Evolutionary conservation across 805 yeast genomes (phyloP), one percentile per base, ranked within the genome.

Genomic region (Candida mattraensis): DNA sequence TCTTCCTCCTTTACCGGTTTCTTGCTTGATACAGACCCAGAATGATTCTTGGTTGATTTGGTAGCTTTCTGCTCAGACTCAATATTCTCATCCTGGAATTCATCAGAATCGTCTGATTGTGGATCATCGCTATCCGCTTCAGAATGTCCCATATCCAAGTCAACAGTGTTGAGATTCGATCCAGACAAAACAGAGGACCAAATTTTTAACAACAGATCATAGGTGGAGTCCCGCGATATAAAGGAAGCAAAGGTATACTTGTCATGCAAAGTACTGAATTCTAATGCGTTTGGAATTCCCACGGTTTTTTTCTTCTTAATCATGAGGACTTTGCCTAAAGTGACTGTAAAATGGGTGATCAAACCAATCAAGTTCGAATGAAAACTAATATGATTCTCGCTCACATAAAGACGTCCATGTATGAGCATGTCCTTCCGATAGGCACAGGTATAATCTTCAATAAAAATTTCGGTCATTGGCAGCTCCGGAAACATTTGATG

Each of bases 301-400:
- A 78, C 80, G 0, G 87, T 81, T 11, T 75, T 69, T 53, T 71
- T 76, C 56, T 81, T 82, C 43, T 78, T 83, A 14, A 83, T 68
- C 44, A 75, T 77, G 19, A 79, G 69, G 15, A 83, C 76, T 46
- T 82, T 85, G 36, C 67, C 72, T 34, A 80, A 65, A 3, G 85
- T 78, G 5, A 83, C 69, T 3, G 69, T 53, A 13, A 80, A 52
- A 41, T 74, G 73, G 2, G 86, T 81, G 1, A 77, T 78, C 70
- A 81, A 72, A 0, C 87, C 87, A 38, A 82, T 63, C 29, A 83
- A 72, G 45, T 79, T 81, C 1, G 87, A 78, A 45, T 78, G 77
- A 58, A 83, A 83, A 47, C 81, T 72, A 12, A 83, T 56, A 48
- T 69, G 70, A 36, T 66, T 63, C 37, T 76, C 76, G 26, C 79